Percentiles rank a stretch among this genome's conserved stretches.
Evolutionary conservation across 2,329 filamentous ascomycete species (phyloP).

Genomic region (Drechslera avenae): DNA sequence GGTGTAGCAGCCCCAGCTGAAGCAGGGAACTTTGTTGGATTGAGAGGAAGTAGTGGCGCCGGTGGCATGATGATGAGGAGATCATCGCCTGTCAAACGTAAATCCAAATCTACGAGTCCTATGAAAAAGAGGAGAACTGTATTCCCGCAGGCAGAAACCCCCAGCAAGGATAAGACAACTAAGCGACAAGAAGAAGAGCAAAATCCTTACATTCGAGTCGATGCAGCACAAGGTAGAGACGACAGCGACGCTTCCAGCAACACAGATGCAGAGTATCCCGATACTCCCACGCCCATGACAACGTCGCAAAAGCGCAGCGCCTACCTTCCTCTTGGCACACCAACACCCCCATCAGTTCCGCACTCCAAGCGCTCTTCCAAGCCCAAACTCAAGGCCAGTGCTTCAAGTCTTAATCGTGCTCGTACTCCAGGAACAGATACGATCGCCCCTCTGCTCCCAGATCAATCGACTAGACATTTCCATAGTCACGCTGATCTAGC

Average conservation of each 20-base stretch:
- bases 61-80: background rate
- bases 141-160: background rate
- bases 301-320: constrained; percentile 20
- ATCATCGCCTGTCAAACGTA: constrained; percentile 10
- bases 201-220: background rate
- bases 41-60: constrained; percentile 9
- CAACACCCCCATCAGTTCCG: background rate
- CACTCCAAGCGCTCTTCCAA: background rate
- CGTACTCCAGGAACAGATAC: background rate
- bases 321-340: constrained; percentile 18
- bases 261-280: constrained; percentile 12
- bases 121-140: constrained; percentile 5
- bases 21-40: background rate
- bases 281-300: constrained; percentile 30
- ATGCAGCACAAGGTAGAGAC: constrained; percentile 1
- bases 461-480: no score
- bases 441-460: no score
- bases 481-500: no score
- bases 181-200: background rate
- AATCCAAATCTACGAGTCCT: background rate
- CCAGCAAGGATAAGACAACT: background rate
- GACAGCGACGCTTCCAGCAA: background rate
- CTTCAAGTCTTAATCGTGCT: background rate
- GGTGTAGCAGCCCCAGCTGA: background rate
- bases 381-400: background rate